phyloP scores from a whole-genome alignment of 1,139 yeast genomes.

The Geotrichum candidum region DNA sequence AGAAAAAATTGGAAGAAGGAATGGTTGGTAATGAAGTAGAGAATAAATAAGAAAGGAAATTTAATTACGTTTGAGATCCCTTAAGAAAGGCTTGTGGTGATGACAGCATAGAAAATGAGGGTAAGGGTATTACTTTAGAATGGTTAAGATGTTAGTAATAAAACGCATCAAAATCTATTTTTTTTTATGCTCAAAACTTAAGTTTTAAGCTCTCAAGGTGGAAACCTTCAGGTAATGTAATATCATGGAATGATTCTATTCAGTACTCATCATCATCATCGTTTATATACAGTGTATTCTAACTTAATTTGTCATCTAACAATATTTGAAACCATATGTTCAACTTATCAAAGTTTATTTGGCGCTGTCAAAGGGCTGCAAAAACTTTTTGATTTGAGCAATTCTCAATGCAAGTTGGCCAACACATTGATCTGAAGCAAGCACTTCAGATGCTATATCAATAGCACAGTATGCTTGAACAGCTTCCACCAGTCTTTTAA shows the following conservation, averaged over 20 bases:
- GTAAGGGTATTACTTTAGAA: not conserved
- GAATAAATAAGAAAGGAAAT: not conserved
- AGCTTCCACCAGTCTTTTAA: slow-evolving; percentile 30
- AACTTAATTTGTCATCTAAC: not conserved
- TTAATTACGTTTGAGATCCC: not conserved
- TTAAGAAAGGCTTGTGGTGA: not conserved
- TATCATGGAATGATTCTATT: not conserved
- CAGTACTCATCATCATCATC: not conserved
- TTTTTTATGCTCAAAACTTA: not conserved
- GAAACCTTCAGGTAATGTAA: not conserved
- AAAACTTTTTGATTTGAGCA: slow-evolving; percentile 28
- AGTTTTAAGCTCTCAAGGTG: not conserved
- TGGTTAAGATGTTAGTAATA: not conserved
- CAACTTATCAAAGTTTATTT: not conserved
- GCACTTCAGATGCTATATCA: slow-evolving; percentile 34
- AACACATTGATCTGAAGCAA: slow-evolving; percentile 30
- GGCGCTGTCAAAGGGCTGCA: slow-evolving; percentile 26
- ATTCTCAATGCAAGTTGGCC: slow-evolving; percentile 30
- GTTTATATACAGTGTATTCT: not conserved
- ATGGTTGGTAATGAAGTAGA: not conserved
- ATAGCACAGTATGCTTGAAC: slow-evolving; percentile 32
- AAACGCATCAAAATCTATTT: not conserved
- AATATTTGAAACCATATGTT: not conserved
- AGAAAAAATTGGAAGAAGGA: not conserved
- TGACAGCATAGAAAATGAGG: not conserved